Evolutionary conservation across 78 protist species (phyloP).

Genomic region (Speleostelium caveatum): DNA sequence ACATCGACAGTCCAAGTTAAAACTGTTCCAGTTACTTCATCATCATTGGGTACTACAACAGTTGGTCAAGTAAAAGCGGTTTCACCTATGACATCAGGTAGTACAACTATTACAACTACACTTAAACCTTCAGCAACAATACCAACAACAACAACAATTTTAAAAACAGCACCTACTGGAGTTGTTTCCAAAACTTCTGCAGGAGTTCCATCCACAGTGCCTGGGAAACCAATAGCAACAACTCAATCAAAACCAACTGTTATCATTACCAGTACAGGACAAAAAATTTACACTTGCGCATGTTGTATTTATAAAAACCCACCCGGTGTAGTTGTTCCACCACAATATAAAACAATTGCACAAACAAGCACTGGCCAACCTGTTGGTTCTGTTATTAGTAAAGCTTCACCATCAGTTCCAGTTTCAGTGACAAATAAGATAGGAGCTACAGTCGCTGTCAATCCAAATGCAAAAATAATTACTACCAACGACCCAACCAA

Average conservation of each 20-base stretch:
- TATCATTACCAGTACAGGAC: constrained; percentile 23
- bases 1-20: not conserved
- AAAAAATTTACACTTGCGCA: constrained; percentile 56
- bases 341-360: constrained; percentile 23
- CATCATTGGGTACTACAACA: not conserved
- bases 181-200: not conserved
- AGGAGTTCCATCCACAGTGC: not conserved
- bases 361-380: not conserved
- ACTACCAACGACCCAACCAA: not conserved
- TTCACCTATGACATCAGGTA: not conserved
- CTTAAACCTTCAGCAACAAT: not conserved
- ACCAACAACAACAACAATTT: not conserved
- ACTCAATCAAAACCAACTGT: constrained; percentile 35
- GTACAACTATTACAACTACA: not conserved
- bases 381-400: not conserved
- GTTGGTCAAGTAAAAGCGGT: no score
- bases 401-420: not conserved
- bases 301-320: constrained; percentile 70
- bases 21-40: not conserved
- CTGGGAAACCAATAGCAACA: not conserved
- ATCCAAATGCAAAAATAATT: not conserved
- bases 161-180: not conserved
- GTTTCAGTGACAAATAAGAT: not conserved
- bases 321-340: constrained; percentile 17
- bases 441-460: not conserved